Conservation (phyloP, 2,329 filamentous ascomycete genomes). For the Aureobasidium sp. region DNA sequence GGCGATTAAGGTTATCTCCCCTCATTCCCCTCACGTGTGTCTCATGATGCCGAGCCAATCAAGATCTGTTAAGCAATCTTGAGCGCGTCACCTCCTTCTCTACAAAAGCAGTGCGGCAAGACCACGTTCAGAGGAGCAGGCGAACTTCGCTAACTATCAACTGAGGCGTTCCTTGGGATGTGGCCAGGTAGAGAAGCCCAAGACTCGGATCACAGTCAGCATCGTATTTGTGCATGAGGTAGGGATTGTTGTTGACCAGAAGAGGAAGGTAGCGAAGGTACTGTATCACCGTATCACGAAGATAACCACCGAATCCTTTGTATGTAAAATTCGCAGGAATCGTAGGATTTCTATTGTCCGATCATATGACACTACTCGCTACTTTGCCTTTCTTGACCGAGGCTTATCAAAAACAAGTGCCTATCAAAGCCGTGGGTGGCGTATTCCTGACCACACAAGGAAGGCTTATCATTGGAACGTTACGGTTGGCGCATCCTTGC, state of each 20-base stretch:
- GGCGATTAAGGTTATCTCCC: not conserved
- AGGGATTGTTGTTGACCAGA: not conserved
- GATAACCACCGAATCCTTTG: conserved; percentile 1
- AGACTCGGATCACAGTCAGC: not conserved
- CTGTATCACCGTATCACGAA: not conserved
- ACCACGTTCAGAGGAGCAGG: not conserved
- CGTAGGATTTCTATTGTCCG: not conserved
- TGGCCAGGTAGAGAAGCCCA: not conserved
- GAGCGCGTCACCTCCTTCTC: not conserved
- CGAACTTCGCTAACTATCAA: not conserved
- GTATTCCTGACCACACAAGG: not conserved
- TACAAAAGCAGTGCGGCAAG: not conserved
- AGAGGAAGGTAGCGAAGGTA: not conserved
- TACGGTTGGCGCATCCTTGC: not conserved
- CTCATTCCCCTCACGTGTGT: not conserved
- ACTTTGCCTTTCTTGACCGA: not conserved
- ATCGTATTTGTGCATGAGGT: not conserved
- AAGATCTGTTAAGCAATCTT: not conserved
- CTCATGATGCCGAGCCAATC: not conserved
- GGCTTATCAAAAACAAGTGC: conserved; percentile 7
- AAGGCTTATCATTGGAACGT: conserved; percentile 5
- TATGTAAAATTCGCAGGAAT: not conserved
- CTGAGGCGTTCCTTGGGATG: not conserved
- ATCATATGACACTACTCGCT: not conserved
- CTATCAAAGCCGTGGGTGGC: not conserved